phyloP scores from a whole-genome alignment of 352 stramenopile genomes.

The Peronospora tabacina region DNA sequence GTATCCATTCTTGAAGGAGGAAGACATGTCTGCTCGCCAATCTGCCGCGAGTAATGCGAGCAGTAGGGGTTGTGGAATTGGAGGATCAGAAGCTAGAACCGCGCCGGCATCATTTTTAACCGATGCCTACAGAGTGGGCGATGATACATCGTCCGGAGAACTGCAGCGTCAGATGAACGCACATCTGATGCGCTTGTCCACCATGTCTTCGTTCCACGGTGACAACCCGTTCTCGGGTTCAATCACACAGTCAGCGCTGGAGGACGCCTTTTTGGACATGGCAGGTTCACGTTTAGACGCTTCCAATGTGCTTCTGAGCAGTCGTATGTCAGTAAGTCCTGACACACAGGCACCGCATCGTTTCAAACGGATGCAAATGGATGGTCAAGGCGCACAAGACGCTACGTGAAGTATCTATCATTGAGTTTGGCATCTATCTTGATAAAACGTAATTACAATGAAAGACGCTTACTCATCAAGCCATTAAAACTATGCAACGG shows the following conservation, averaged over 20 bases:
- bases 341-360: constrained; percentile 24
- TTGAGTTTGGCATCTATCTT: no score
- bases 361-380: constrained; percentile 21
- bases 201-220: constrained; percentile 49
- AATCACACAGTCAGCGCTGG: constrained; percentile 71
- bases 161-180: constrained; percentile 42
- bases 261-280: constrained; percentile 83
- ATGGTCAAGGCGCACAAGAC: constrained; percentile 12
- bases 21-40: constrained; percentile 32
- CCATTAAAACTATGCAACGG: no score
- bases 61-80: constrained; percentile 15
- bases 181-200: constrained; percentile 43
- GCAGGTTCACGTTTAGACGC: constrained; percentile 65
- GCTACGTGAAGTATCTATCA: constrained; percentile 28
- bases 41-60: constrained; percentile 21
- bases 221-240: constrained; percentile 58
- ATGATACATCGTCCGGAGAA: constrained; percentile 25
- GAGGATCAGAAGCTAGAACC: constrained; percentile 8
- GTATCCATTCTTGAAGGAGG: constrained; percentile 60
- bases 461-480: no score
- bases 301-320: constrained; percentile 63
- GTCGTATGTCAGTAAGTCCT: constrained; percentile 31
- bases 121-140: constrained; percentile 21
- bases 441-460: no score
- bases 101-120: constrained; percentile 22